These are phyloP conservation scores for Pouteria campechiana DNA, from an alignment of 179 eudicot genomes.

Conservation along the genomic window DNA sequence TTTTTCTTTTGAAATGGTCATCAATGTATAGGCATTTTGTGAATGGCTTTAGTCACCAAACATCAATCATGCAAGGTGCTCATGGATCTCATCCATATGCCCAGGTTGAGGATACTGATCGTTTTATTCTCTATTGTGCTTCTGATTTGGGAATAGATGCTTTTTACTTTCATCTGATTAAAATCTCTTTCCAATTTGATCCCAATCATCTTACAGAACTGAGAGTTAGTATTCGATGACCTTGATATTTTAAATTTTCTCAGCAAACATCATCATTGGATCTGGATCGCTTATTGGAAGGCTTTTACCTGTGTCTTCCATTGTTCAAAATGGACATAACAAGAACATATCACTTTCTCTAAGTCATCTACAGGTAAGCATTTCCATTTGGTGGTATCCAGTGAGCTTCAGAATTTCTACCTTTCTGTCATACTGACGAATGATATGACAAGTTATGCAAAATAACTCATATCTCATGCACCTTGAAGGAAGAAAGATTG, in stretches of 20 bases:
- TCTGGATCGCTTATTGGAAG: constrained; percentile 73
- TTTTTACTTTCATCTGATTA: too few species aligned
- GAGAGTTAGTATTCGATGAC: not conserved
- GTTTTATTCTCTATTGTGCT: too few species aligned
- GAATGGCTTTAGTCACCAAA: too few species aligned
- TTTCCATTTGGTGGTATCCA: not conserved
- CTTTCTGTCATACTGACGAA: not conserved
- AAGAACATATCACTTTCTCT: constrained; percentile 39
- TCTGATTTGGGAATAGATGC: too few species aligned
- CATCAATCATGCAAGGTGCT: too few species aligned
- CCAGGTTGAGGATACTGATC: too few species aligned
- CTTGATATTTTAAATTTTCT: constrained; percentile 5
- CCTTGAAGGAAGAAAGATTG: constrained; percentile 72
- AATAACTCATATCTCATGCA: constrained; percentile 3
- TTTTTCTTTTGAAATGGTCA: too few species aligned
- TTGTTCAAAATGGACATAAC: constrained; percentile 22
- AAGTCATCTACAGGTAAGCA: constrained; percentile 77
- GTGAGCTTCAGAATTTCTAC: not conserved
- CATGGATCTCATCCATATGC: too few species aligned
- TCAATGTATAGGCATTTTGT: too few species aligned
- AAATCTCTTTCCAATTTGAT: not conserved
- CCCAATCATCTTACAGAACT: too few species aligned
- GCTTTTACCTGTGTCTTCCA: constrained; percentile 28
- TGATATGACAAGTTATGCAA: constrained; percentile 1
- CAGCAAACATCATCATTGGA: constrained; percentile 79